Base-by-base conservation (phyloP, 2,329 filamentous ascomycete genomes). In the Sporothrix sp. region DNA sequence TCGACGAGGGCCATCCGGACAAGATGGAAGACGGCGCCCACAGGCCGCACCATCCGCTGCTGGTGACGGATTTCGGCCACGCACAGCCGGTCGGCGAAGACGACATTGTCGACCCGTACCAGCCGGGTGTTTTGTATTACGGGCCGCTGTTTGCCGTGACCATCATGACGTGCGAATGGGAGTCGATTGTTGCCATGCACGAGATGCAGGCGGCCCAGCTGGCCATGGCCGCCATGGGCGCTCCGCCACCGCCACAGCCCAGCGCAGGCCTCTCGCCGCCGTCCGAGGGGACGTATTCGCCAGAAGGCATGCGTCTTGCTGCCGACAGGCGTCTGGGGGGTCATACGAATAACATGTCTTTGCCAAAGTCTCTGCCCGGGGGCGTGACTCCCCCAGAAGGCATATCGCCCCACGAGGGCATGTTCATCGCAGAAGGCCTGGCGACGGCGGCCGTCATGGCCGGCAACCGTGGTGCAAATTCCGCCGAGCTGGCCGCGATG, bases 111-210 rank as follows among this genome's bases (percentile, higher is more conserved):
- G 75, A 89, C 61, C 85, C 87, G 0, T 89, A 84, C 58, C 72
- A 79, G 42, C 78, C 81, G 0, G 79, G 83, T 6, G 68, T 76
- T n/a, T 69, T 96, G 2, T 87, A 85, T 64, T 70, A 75, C n/a
- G 81, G 75, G 1, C 80, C 82, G 0, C 64, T 89, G 2, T 91
- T 86, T 68, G 73, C 81, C 10, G 80, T 85, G 42, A 96, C 94
- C 55, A 76, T 85, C 44, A 71, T 88, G 14, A 73, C 75, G 51
- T 77, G 88, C 53, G 88, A 95, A 62, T 87, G 87, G 71, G 81
- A 87, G 63, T 84, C 84, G 7, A 79, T 90, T 21, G 75, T 84
- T 43, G 73, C 93, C 52, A 87, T 95, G 83, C 88, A 88, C 66
- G 80, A 81, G 57, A 82, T 84, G 58, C 86, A 93, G 59, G 78